Percentiles rank a stretch among this genome's conserved stretches.
phyloP scores from a whole-genome alignment of 1,139 yeast genomes.

The Suhomyces bokatorum region DNA sequence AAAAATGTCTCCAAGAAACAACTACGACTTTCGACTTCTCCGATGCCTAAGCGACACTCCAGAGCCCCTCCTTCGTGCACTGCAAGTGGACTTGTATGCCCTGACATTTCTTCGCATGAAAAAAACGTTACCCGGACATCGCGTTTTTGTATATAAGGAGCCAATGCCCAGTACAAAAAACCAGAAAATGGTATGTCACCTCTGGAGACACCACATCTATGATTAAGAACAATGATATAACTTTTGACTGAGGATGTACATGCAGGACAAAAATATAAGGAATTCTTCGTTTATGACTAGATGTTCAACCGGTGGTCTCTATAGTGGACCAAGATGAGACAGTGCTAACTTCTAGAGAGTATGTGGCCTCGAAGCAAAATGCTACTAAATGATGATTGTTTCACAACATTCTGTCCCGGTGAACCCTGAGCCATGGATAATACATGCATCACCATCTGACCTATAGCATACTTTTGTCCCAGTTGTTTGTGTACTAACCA shows the following conservation, averaged over 20 bases:
- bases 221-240: conserved; percentile 18
- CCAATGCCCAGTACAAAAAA: neutral
- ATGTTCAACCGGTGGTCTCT: neutral
- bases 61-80: neutral
- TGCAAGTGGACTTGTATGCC: neutral
- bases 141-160: conserved; percentile 3
- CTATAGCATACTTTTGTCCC: conserved; percentile 4
- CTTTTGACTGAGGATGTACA: conserved; percentile 57
- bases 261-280: conserved; percentile 63
- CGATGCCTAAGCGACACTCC: too few species aligned
- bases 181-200: conserved; percentile 5
- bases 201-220: conserved; percentile 9
- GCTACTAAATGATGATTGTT: conserved; percentile 39
- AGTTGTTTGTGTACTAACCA: conserved; percentile 5
- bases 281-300: conserved; percentile 64
- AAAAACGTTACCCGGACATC: conserved; percentile 15
- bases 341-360: conserved; percentile 7
- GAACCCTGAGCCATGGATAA: conserved; percentile 67
- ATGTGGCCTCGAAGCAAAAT: conserved; percentile 6
- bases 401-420: conserved; percentile 53
- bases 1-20: too few species aligned
- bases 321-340: neutral
- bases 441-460: conserved; percentile 95
- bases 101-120: neutral
- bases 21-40: too few species aligned